These are phyloP conservation scores for Pleoardoris graminearum DNA, from an alignment of 2,329 filamentous ascomycete genomes.

Conservation along the genomic window DNA sequence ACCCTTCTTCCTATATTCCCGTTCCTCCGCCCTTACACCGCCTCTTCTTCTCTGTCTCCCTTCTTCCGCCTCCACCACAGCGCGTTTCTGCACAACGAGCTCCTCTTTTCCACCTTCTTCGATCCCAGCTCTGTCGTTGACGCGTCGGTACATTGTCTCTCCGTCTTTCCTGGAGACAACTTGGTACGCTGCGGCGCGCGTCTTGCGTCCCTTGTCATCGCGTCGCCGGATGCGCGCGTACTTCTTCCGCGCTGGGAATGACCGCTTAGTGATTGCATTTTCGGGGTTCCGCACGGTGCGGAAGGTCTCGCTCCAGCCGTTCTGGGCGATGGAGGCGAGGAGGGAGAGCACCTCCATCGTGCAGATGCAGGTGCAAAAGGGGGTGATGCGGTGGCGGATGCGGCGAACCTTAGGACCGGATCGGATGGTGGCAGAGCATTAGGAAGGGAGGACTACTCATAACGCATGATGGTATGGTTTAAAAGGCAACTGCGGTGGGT, in stretches of 20 bases:
- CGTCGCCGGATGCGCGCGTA: slow-evolving; percentile 3
- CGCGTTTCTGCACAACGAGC: slow-evolving; percentile 1
- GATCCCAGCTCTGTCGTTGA: not conserved
- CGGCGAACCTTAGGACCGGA: too few species aligned
- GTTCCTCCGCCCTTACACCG: not conserved
- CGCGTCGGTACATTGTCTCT: not conserved
- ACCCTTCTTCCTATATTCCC: not conserved
- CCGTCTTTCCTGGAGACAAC: not conserved
- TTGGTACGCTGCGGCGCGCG: not conserved
- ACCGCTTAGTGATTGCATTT: not conserved
- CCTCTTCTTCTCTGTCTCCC: not conserved
- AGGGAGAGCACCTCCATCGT: too few species aligned
- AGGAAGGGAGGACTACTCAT: too few species aligned
- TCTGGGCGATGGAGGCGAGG: slow-evolving; percentile 5
- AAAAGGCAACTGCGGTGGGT: too few species aligned
- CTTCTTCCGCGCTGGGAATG: not conserved
- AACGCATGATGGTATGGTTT: too few species aligned
- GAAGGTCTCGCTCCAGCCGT: slow-evolving; percentile 8
- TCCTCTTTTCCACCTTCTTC: not conserved
- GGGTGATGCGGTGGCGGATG: too few species aligned
- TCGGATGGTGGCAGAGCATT: too few species aligned
- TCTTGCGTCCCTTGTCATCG: not conserved
- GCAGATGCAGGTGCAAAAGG: too few species aligned
- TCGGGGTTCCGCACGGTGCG: not conserved
- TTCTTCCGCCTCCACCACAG: not conserved